Conservation (phyloP, 148 eudicot species). For the Spergularia marina region DNA sequence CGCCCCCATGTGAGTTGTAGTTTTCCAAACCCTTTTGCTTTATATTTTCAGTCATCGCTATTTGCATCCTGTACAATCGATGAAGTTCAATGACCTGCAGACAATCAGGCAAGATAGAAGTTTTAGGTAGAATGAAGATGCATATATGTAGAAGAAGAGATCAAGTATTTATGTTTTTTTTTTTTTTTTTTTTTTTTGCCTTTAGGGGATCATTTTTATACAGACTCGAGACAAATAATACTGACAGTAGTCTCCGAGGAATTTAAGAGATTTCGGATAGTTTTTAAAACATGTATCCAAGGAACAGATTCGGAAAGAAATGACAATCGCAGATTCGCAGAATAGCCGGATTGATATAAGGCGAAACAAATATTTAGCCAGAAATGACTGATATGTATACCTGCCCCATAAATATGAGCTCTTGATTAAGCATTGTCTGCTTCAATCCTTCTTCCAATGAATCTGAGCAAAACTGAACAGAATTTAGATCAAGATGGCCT, state of each 20-base stretch:
- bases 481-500: constrained; percentile 34
- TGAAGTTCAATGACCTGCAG: constrained; percentile 62
- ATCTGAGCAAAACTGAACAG: constrained; percentile 25
- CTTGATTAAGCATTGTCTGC: constrained; percentile 57
- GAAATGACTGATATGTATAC: constrained; percentile 24
- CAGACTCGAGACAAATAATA: constrained; percentile 10
- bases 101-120: constrained; percentile 9
- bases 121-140: background rate
- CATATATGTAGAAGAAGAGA: background rate
- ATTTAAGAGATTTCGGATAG: background rate
- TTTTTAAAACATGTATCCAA: background rate
- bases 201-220: background rate
- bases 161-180: background rate
- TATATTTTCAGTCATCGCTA: constrained; percentile 36
- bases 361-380: background rate
- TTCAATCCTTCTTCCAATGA: constrained; percentile 36
- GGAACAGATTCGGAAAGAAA: constrained; percentile 13
- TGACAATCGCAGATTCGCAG: background rate
- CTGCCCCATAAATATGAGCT: constrained; percentile 51
- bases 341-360: background rate
- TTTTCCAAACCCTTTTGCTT: constrained; percentile 25
- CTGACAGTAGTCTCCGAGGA: background rate
- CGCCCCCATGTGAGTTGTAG: constrained; percentile 20
- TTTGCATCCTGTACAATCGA: constrained; percentile 42
- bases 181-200: background rate